Percentiles rank a stretch among this genome's conserved stretches.
These are phyloP conservation scores for Fusarium metavorans DNA, from an alignment of 2,329 filamentous ascomycete species.

Conservation along the genomic window DNA sequence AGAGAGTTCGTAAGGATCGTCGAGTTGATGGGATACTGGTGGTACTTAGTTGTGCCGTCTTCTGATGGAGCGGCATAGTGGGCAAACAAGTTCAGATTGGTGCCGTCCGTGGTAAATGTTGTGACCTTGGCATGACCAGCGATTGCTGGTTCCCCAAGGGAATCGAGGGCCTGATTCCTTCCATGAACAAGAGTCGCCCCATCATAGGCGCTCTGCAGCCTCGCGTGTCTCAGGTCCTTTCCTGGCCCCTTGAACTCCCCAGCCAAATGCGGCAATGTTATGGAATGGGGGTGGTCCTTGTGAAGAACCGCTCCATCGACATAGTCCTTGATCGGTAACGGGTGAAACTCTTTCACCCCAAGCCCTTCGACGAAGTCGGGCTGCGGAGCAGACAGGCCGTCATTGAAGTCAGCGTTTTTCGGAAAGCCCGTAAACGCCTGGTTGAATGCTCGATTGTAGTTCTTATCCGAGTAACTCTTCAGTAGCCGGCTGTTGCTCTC, in stretches of 20 bases:
- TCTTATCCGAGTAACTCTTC: constrained; percentile 15
- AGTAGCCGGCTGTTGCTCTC: constrained; percentile 4
- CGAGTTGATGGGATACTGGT: constrained; percentile 35
- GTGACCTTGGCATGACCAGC: constrained; percentile 37
- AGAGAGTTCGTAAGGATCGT: not conserved
- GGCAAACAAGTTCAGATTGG: constrained; percentile 39
- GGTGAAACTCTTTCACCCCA: not conserved
- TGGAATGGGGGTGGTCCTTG: constrained; percentile 29
- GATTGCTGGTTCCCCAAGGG: constrained; percentile 27
- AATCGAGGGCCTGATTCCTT: constrained; percentile 41
- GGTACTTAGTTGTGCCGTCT: constrained; percentile 34
- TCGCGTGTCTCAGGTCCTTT: constrained; percentile 27
- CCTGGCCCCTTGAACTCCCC: constrained; percentile 40
- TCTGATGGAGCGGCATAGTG: constrained; percentile 39
- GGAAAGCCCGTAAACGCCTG: constrained; percentile 36
- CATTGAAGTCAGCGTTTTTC: constrained; percentile 44
- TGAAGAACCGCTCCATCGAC: constrained; percentile 35
- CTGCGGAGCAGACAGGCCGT: constrained; percentile 41
- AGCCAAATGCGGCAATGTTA: constrained; percentile 44
- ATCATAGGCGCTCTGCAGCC: constrained; percentile 36
- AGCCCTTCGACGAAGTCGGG: constrained; percentile 47
- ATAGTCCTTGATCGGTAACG: constrained; percentile 19
- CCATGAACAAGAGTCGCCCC: constrained; percentile 46
- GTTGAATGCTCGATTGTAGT: constrained; percentile 13
- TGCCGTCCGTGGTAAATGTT: constrained; percentile 46